Percentiles rank a stretch among this genome's conserved stretches.
Conservation (phyloP, 768 basidiomycete species). For the Psilocybe azurescens region DNA sequence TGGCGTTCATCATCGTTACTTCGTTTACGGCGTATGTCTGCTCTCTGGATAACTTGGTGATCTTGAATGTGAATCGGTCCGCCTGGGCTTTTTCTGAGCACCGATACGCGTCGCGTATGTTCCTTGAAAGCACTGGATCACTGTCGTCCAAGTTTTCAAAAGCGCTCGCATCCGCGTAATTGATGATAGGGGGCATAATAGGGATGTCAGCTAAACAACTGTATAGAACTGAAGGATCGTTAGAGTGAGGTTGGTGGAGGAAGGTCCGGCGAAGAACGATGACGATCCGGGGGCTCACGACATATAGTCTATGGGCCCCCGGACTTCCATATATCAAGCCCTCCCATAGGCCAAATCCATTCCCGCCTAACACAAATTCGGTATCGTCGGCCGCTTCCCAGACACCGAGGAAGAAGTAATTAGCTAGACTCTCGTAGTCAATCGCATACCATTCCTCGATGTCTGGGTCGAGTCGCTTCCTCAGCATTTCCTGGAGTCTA, state of each 20-base stretch:
- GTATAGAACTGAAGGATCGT: slow-evolving; percentile 24
- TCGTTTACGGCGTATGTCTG: slow-evolving; percentile 36
- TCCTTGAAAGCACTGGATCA: slow-evolving; percentile 8
- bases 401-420: slow-evolving; percentile 36
- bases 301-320: slow-evolving; percentile 35
- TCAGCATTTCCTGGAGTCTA: slow-evolving; percentile 25
- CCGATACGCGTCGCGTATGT: slow-evolving; percentile 23
- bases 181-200: slow-evolving; percentile 18
- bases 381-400: slow-evolving; percentile 37
- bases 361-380: slow-evolving; percentile 39
- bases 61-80: slow-evolving; percentile 33
- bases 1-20: slow-evolving; percentile 30
- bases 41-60: slow-evolving; percentile 30
- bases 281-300: slow-evolving; percentile 39
- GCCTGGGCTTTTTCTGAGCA: slow-evolving; percentile 23
- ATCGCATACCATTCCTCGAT: slow-evolving; percentile 29
- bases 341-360: slow-evolving; percentile 39
- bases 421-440: slow-evolving; percentile 32
- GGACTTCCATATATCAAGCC: slow-evolving; percentile 27
- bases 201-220: slow-evolving; percentile 30
- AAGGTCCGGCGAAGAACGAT: slow-evolving; percentile 32
- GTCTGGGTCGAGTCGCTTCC: slow-evolving; percentile 26
- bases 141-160: slow-evolving; percentile 13
- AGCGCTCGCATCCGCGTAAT: slow-evolving; percentile 16
- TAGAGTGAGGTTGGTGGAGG: slow-evolving; percentile 17